Conservation (phyloP, 129 eudicot species). For the Pulicaria dysenterica region DNA sequence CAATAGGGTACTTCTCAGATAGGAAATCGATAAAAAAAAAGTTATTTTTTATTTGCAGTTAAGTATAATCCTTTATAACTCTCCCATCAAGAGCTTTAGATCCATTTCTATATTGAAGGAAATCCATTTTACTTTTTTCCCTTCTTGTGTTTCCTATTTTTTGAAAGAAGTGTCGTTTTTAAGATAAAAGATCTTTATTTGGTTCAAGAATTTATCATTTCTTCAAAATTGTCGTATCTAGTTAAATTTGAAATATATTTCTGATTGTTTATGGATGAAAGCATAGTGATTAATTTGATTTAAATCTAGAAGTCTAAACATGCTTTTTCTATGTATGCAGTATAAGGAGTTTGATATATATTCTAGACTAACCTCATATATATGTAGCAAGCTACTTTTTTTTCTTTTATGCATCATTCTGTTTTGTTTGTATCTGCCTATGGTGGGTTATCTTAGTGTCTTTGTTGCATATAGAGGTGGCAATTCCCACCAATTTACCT, state of each 20-base stretch:
- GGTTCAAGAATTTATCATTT: not conserved
- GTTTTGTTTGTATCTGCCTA: not conserved
- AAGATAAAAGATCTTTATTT: not conserved
- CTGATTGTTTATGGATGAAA: not conserved
- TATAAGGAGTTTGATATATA: not conserved
- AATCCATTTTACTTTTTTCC: no score
- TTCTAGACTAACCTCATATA: not conserved
- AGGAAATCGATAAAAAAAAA: not conserved
- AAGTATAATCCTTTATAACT: not conserved
- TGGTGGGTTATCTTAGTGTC: conserved; percentile 10
- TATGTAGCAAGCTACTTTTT: not conserved
- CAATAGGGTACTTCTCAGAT: not conserved
- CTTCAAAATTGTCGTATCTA: not conserved
- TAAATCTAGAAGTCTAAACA: not conserved
- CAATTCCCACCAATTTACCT: not conserved
- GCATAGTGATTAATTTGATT: not conserved
- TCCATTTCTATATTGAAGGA: conserved; percentile 1
- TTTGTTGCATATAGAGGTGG: not conserved
- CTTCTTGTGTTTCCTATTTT: no score
- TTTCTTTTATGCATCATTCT: not conserved
- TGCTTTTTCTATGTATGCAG: not conserved
- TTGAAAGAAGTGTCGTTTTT: not conserved
- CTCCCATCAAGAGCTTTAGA: conserved; percentile 4
- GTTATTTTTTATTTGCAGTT: not conserved
- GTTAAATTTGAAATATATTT: not conserved